Conservation (phyloP, 192 early-diverging fungal species). For the Allomyces javanicus region DNA sequence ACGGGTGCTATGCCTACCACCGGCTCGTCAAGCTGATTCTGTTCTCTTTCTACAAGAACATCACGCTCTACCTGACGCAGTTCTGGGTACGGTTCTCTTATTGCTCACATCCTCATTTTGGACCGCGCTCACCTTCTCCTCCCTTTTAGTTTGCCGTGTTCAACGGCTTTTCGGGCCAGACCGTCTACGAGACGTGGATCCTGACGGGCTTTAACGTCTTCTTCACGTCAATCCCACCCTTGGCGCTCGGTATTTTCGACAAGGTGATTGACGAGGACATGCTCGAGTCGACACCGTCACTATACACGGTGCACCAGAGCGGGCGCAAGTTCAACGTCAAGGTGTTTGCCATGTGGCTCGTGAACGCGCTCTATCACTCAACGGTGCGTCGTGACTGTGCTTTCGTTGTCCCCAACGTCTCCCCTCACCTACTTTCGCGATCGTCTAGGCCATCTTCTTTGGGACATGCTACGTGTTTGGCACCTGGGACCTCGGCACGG, state of each 20-base stretch:
- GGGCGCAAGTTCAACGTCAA: conserved; percentile 42
- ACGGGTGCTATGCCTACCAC: conserved; percentile 27
- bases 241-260: conserved; percentile 46
- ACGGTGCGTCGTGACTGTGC: conserved; percentile 20
- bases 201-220: conserved; percentile 69
- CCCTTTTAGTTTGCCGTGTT: conserved; percentile 13
- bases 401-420: no score
- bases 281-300: conserved; percentile 44
- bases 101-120: conserved; percentile 26
- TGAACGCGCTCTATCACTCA: conserved; percentile 90
- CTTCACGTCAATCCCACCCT: conserved; percentile 39
- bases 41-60: conserved; percentile 36
- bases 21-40: conserved; percentile 21
- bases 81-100: conserved; percentile 62
- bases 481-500: no score
- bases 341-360: conserved; percentile 79
- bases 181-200: conserved; percentile 68
- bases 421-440: no score
- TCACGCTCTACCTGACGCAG: conserved; percentile 34
- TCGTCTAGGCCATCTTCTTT: no score
- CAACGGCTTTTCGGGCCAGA: conserved; percentile 40
- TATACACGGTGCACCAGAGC: conserved; percentile 57
- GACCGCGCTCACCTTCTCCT: background rate
- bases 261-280: conserved; percentile 52
- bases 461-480: no score